Evolutionary conservation across 306 rosid genomes (phyloP), one percentile per base, ranked within the genome.

Genomic region (Quercus variabilis): DNA sequence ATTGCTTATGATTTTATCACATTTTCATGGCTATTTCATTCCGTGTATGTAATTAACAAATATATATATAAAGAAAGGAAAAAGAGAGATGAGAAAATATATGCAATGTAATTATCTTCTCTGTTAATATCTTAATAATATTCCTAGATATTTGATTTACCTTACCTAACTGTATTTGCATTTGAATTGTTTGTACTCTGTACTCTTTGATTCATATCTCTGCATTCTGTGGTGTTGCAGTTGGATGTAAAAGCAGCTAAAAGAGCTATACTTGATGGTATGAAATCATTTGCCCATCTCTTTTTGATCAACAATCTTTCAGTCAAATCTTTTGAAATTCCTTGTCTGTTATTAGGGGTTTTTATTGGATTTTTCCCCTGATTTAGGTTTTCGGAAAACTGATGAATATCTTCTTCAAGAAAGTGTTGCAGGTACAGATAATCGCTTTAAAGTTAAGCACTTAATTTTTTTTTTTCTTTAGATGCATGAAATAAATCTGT

Each of bases 211-310:
- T 28, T 78, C 26, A 56, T 10, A 43, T 64, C 4, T 33, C 7
- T 72, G 51, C 49, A 51, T 58, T 79, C 19, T 67, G 20, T 79
- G 71, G 74, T 77, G 52, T 88, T 83, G 76, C 97, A 94, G 98
- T 83, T 90, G 87, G 92, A 94, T 83, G 86, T 87, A 76, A 94
- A 90, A 88, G 86, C 86, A 15, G 89, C 98, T 60, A 94, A 86
- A 86, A 86, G 87, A 85, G 94, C 98, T 55, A 92, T 94, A 76
- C 88, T 92, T 26, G 97, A 90, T 76, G 97, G 98, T 94, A 84
- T 78, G 81, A 19, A 75, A 76, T 72, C 3, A 10, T 72, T 55
- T 55, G 4, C 4, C 13, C 33, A 21, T 80, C 55, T 52, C 26
- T 18, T 62, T 17, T 58, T 4, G 5, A 20, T 78, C 51, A 51